phyloP scores from a whole-genome alignment of 1,139 yeast genomes.

The Geotrichum klebahnii region DNA sequence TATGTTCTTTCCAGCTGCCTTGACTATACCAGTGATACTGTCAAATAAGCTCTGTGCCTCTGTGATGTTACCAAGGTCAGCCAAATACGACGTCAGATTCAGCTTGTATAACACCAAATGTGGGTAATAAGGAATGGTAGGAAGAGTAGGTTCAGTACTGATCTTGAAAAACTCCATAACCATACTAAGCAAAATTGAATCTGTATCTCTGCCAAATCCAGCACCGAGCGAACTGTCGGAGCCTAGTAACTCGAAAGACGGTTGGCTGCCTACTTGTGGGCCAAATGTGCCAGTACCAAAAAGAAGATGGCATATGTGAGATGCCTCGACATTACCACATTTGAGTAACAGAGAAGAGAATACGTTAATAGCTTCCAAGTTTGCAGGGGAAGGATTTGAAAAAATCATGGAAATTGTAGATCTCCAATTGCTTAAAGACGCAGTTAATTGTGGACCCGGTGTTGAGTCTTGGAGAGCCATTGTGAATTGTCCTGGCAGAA shows the following conservation, averaged over 20 bases:
- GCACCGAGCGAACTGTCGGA: slow-evolving; percentile 19
- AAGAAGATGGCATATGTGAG: slow-evolving; percentile 43
- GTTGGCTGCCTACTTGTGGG: not conserved
- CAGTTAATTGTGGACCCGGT: slow-evolving; percentile 15
- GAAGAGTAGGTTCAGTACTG: slow-evolving; percentile 27
- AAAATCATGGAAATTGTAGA: slow-evolving; percentile 36
- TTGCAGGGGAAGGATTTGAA: slow-evolving; percentile 35
- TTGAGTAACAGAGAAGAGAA: slow-evolving; percentile 36
- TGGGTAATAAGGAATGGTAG: slow-evolving; percentile 42
- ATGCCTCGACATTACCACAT: slow-evolving; percentile 36
- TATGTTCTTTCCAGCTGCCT: slow-evolving; percentile 44
- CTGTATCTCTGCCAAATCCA: slow-evolving; percentile 39
- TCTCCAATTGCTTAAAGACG: slow-evolving; percentile 37
- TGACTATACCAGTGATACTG: slow-evolving; percentile 45
- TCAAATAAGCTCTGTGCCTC: slow-evolving; percentile 65
- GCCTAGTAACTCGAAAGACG: slow-evolving; percentile 18
- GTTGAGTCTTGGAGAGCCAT: slow-evolving; percentile 13
- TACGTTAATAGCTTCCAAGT: slow-evolving; percentile 34
- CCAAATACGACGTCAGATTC: slow-evolving; percentile 58
- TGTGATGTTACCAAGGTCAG: slow-evolving; percentile 55
- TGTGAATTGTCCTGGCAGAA: slow-evolving; percentile 19
- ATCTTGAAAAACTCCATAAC: slow-evolving; percentile 56
- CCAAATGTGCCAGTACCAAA: slow-evolving; percentile 38
- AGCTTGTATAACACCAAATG: slow-evolving; percentile 57
- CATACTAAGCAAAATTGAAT: slow-evolving; percentile 56